Evolutionary conservation across 371 early-diverging fungal genomes (phyloP), one percentile per base, ranked within the genome.

Genomic region (Lichtheimia hyalospora): DNA sequence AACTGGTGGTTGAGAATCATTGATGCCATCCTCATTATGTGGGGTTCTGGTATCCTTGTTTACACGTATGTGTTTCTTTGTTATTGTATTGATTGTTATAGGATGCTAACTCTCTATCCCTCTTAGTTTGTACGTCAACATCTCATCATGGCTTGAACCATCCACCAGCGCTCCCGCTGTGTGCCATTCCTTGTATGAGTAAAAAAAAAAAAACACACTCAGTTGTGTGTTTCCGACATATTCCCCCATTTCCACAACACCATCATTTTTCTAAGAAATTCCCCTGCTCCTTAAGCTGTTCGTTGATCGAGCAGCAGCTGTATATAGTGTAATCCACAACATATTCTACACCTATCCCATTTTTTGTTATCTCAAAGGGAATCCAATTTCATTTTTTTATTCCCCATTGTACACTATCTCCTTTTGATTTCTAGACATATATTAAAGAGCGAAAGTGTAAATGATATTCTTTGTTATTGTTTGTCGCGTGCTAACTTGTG

Each of bases 11-110:
- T 48, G n/a, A 64, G 68, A 52, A 49, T 62, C 1, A 70, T 70
- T 52, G 86, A 88, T 50, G 49, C 77, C 39, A 25, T 68, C 7
- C 55, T 89, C 13, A 67, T 79, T 34, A 55, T 79, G 15, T 86
- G 81, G 69, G 90, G 89, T n/a, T 39, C 70, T 5, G 74, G 78
- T 24, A 80, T 85, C 8, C 77, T 87, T 75, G 39, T 66, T 28
- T 78, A 73, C 27, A 78, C 79, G 41, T 46, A 43, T 8, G 57
- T 25, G 10, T 18, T 21, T 23, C 21, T 23, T 41, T 5, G 7
- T 55, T 18, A 39, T 13, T 12, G 12, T 13, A 39, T 21, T 42
- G 18, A 3, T 42, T 12, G 41, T n/a, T n/a, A 2, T 21, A 42
- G 13, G 0, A 15, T 14, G 21, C 25, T 34, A 43, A 14, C n/a